Evolutionary conservation across 2,329 filamentous ascomycete genomes (phyloP).

Genomic region (Colletotrichum eremochloae): DNA sequence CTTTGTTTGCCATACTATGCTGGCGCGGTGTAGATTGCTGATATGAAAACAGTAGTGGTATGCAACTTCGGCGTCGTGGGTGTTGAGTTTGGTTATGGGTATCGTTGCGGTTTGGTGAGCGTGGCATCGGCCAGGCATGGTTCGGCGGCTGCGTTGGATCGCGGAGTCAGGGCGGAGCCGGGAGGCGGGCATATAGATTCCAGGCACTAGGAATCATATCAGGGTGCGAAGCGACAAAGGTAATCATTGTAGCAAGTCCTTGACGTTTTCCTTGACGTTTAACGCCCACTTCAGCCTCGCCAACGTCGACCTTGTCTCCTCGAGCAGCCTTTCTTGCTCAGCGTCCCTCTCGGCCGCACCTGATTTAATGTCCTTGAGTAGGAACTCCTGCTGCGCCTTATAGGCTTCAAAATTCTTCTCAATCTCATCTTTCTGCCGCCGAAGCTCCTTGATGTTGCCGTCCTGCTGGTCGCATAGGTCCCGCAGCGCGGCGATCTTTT

Average conservation of each 20-base stretch:
- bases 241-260: constrained; percentile 62
- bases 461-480: constrained; percentile 82
- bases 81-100: not conserved
- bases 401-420: constrained; percentile 72
- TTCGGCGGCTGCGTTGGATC: not conserved
- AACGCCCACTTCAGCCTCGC: constrained; percentile 81
- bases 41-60: not conserved
- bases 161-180: not conserved
- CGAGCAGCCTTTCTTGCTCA: constrained; percentile 71
- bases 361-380: constrained; percentile 70
- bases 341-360: constrained; percentile 69
- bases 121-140: not conserved
- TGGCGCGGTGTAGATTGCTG: constrained; percentile 9
- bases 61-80: not conserved
- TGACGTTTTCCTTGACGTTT: constrained; percentile 73
- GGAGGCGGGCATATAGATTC: not conserved
- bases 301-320: constrained; percentile 71
- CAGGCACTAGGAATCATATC: too few species aligned
- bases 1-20: not conserved
- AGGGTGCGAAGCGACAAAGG: not conserved
- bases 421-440: constrained; percentile 73
- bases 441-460: constrained; percentile 72
- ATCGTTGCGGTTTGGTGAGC: not conserved
- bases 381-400: constrained; percentile 73
- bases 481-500: constrained; percentile 73